Base-by-base conservation (phyloP, 768 basidiomycete species). In the Pisolithus marmoratus region DNA sequence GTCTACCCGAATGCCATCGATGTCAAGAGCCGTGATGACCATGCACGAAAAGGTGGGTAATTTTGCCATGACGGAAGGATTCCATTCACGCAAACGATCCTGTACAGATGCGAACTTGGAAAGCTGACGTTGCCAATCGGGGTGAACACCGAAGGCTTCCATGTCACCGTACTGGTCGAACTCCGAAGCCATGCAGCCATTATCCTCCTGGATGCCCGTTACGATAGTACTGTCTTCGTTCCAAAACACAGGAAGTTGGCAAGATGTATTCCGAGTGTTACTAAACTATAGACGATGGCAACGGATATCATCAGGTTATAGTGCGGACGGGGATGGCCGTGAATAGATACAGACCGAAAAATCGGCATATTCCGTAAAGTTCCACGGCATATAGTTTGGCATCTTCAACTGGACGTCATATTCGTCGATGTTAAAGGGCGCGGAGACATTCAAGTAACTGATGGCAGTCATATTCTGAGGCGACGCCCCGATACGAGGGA, bases 121-220 rank as follows among this genome's bases (percentile, higher is more conserved):
- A 20, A 96, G 73, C 67, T 96, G 89, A 77, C 94, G 93, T 63
- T 95, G 82, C 88, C 84, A 93, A 71, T 91, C 87, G 42, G 88
- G 90, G 70, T 91, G 89, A 27, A 96, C 93, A 85, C 94, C 94
- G 64, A 95, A 95, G 56, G 94, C 94, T 68, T 96, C 94, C 82
- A 92, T 91, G 71, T 96, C 94, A 56, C 94, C 94, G 59, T 88
- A 96, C 54, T 95, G 93, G 69, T 96, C 94, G 59, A 95, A 94
- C 55, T 94, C 91, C 17, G 90, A 93, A 14, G 70, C 65, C 56
- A 84, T 73, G 67, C 94, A 96, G 19, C 93, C 93, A 46, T 77
- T 70, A 14, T 74, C 70, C 50, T 82, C 70, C n/a, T 80, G 67
- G 8, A 78, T 70, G 58, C 89, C 72, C 6, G 52, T 2, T 24